Base-by-base conservation (phyloP, 345 rosid genomes). In the Eucalyptus polyanthemos region DNA sequence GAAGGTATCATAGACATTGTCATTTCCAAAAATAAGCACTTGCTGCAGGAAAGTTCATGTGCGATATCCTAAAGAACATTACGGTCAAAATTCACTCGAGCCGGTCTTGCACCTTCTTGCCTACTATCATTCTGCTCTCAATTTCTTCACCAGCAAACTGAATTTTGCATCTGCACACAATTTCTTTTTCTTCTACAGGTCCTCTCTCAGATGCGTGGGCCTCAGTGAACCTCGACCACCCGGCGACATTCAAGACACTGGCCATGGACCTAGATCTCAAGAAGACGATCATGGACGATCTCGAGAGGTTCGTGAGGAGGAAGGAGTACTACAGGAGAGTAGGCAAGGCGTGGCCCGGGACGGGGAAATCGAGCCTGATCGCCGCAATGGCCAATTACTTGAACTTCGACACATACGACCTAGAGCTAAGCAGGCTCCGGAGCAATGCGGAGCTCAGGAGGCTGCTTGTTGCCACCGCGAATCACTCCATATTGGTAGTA, bases 171-270 rank as follows among this genome's bases (percentile, higher is more conserved):
- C 47, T 45, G 47, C 47, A 45, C 24, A 34, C 80, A 9, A 69
- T 9, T 19, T 8, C 9, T 69, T 69, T 17, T 21, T 45, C 47
- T 11, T 17, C 7, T 31, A 9, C 25, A 69, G 80, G 80, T 69
- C 4, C 80, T 5, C 44, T 69, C 44, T 69, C 80, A 2, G 93
- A 93, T 14, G 93, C 92, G 16, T 94, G 97, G 97, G 93, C 89
- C 56, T 93, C 94, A 31, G 95, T 94, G 51, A 93, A 95, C 31
- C 93, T 95, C 53, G 91, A 90, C n/a, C 90, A 89, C 76, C 89
- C 90, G 9, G 47, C 62, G 9, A 90, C 91, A 29, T 69, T 90
- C 51, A 37, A 86, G 49, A 90, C 89, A 5, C 80, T 90, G 53
- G 90, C 91, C 3, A 54, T 88, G 27, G 91, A 90, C 45, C 17